phyloP scores from a whole-genome alignment of 208 protist genomes.

The Acanthamoeba quina region DNA sequence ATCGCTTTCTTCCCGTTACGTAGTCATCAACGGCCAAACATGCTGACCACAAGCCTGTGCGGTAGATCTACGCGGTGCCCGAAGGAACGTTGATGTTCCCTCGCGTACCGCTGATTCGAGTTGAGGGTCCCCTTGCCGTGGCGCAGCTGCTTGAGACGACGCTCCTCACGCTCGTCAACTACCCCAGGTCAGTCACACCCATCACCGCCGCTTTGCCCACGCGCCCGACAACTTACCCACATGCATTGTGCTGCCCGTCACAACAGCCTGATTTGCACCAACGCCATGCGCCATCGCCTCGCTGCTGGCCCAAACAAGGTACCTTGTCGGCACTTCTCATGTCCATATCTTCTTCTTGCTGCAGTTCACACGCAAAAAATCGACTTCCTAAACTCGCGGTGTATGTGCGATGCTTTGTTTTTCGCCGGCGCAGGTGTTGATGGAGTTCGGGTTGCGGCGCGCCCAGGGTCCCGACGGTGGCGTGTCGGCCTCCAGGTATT shows the following conservation, averaged over 20 bases:
- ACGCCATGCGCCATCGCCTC: constrained; percentile 88
- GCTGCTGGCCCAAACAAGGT: constrained; percentile 56
- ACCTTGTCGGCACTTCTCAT: background rate
- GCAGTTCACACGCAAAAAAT: too few relatives aligned
- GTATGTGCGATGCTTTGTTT: too few relatives aligned
- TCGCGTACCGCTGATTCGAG: constrained; percentile 88
- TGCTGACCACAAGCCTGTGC: background rate
- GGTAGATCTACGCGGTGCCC: constrained; percentile 82
- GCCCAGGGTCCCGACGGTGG: constrained; percentile 94
- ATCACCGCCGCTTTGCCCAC: too few relatives aligned
- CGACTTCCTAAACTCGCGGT: too few relatives aligned
- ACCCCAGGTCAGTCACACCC: constrained; percentile 57
- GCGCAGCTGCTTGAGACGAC: constrained; percentile 93
- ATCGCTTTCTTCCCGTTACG: background rate
- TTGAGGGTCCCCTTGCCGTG: constrained; percentile 91
- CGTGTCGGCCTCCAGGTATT: constrained; percentile 93
- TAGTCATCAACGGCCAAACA: background rate
- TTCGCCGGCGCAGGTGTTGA: background rate
- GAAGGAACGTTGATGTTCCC: constrained; percentile 91
- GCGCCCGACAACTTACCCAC: too few relatives aligned
- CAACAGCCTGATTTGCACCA: constrained; percentile 90
- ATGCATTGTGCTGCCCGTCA: background rate
- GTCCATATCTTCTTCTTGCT: too few relatives aligned
- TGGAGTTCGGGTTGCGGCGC: constrained; percentile 94
- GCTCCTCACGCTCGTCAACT: constrained; percentile 89